Conservation (phyloP, 345 rosid genomes). For the Adansonia digitata region DNA sequence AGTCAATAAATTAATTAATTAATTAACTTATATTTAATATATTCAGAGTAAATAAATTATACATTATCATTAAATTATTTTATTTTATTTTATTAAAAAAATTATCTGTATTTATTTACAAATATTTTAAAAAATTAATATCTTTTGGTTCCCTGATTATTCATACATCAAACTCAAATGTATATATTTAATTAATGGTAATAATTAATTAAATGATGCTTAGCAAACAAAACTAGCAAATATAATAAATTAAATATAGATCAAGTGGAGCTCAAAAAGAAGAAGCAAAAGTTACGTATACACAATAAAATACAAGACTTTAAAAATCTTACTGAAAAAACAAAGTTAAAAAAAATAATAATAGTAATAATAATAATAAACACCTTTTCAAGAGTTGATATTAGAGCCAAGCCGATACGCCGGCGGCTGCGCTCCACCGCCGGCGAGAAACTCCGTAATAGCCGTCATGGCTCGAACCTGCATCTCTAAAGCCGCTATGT, state of each 20-base stretch:
- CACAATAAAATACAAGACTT: constrained; percentile 34
- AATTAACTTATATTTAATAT: too few species aligned
- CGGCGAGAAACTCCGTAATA: constrained; percentile 44
- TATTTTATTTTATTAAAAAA: too few species aligned
- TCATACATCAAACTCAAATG: too few species aligned
- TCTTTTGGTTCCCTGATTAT: too few species aligned
- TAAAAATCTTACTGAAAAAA: constrained; percentile 14
- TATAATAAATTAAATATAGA: neutral
- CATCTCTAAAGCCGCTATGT: constrained; percentile 93
- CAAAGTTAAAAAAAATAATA: neutral
- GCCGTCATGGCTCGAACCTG: constrained; percentile 82
- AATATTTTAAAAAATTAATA: too few species aligned
- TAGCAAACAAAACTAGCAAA: neutral
- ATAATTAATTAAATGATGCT: neutral
- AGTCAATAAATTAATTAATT: too few species aligned
- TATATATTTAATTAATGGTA: neutral
- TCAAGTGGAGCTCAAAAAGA: constrained; percentile 4
- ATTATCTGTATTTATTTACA: too few species aligned
- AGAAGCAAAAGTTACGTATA: constrained; percentile 19
- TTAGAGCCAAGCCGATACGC: constrained; percentile 4
- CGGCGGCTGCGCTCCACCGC: constrained; percentile 13
- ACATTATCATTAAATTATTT: too few species aligned
- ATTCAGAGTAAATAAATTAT: too few species aligned
- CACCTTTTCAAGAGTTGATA: constrained; percentile 18
- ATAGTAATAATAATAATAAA: neutral